Base-by-base conservation (phyloP, 352 stramenopile species). In the Pythium grandisporangium region DNA sequence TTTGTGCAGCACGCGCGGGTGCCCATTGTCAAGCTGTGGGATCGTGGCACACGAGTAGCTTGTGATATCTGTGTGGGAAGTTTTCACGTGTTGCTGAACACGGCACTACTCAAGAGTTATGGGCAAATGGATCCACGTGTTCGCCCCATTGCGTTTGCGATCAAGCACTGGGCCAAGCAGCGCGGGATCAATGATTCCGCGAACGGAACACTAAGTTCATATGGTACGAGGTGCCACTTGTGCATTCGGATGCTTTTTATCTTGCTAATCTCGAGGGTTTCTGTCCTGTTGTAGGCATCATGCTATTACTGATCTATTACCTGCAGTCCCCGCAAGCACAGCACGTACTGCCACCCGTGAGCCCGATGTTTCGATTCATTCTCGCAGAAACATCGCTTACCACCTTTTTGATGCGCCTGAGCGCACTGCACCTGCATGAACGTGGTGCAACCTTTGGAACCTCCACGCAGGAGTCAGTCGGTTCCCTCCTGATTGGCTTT, bases 81-180 rank as follows among this genome's bases (percentile, higher is more conserved):
- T n/a, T 57, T 82, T 14, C 66, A 85, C 32, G 65, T 65, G 35
- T 46, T 90, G 30, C 58, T 89, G 17, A 94, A 94, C 58, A 92
- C 82, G 6, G 72, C 69, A 17, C 50, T 94, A 37, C 62, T 94
- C 29, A 80, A 81, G 38, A 67, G 63, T 35, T 94, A 87, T 44
- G 69, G 61, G 6, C 51, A 67, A n/a, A 54, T 69, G 11, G 81
- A 94, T 45, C 72, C 75, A 5, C 72, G 81, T 11, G 79, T 95
- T 10, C 84, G 91, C 4, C 78, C 95, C 8, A 58, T 99, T 13
- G 94, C 93, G 42, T 97, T 97, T 58, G 88, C 97, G 2, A 79
- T 99, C 51, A 99, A 99, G 63, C 81, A 96, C 32, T 99, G 96
- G 96, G 95, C 95, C 6, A 98, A 98, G 59, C 76, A 78, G 26